These are phyloP conservation scores for Kodamaea hsintzibuensis DNA, from an alignment of 805 yeast genomes.

Conservation along the genomic window DNA sequence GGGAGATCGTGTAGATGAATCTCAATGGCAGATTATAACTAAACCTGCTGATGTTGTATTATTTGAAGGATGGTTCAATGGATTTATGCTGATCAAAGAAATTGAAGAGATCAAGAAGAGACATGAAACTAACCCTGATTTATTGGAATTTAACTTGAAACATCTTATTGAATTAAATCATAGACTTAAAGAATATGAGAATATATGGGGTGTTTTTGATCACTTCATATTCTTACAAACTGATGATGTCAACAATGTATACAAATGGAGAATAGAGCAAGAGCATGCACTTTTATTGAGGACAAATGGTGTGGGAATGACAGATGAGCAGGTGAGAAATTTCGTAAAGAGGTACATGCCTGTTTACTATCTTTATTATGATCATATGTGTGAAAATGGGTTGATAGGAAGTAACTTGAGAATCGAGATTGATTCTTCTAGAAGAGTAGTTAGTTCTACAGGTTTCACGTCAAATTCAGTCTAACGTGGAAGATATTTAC, in stretches of 20 bases:
- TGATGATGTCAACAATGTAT: slow-evolving; percentile 58
- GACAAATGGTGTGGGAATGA: slow-evolving; percentile 70
- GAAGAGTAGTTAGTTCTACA: slow-evolving; percentile 9
- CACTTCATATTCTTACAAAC: slow-evolving; percentile 65
- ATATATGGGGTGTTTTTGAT: slow-evolving; percentile 60
- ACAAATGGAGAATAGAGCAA: slow-evolving; percentile 76
- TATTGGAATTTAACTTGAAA: slow-evolving; percentile 23
- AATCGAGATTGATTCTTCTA: slow-evolving; percentile 16
- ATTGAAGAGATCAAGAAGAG: slow-evolving; percentile 19
- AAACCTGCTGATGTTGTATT: slow-evolving; percentile 62
- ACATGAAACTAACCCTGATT: slow-evolving; percentile 19
- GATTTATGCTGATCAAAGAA: slow-evolving; percentile 48
- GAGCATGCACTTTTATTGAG: slow-evolving; percentile 58
- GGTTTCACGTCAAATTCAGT: too few species aligned
- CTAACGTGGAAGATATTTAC: too few species aligned
- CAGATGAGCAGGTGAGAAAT: slow-evolving; percentile 60
- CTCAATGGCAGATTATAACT: slow-evolving; percentile 37
- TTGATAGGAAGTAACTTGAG: slow-evolving; percentile 15
- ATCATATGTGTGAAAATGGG: slow-evolving; percentile 34
- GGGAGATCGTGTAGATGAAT: slow-evolving; percentile 66
- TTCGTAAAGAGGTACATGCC: slow-evolving; percentile 91
- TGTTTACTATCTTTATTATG: slow-evolving; percentile 69
- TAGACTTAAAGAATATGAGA: slow-evolving; percentile 49
- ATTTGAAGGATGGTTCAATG: slow-evolving; percentile 95
- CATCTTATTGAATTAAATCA: slow-evolving; percentile 50